Conservation (phyloP, 1,139 yeast genomes). For the Sugiyamaella paludigena region DNA sequence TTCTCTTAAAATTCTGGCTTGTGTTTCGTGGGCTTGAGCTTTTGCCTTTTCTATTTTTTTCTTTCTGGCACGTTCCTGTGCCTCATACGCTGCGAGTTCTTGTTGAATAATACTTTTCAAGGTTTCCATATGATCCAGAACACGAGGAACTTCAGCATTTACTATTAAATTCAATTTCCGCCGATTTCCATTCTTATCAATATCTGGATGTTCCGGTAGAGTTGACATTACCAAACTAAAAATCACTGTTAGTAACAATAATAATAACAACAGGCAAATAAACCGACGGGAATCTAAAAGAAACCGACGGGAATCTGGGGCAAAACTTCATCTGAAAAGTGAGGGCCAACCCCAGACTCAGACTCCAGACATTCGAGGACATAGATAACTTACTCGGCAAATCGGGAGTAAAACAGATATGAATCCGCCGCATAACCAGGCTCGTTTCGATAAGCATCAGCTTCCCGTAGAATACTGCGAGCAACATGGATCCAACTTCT, state of each 20-base stretch:
- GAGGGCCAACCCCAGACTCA: too few species aligned
- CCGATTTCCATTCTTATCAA: slow-evolving; percentile 31
- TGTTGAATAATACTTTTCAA: slow-evolving; percentile 38
- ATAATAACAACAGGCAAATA: too few species aligned
- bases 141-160: slow-evolving; percentile 30
- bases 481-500: slow-evolving; percentile 49
- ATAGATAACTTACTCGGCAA: slow-evolving; percentile 39
- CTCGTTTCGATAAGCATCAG: slow-evolving; percentile 44
- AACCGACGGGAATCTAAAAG: too few species aligned
- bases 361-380: too few species aligned
- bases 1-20: neutral
- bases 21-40: neutral
- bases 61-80: slow-evolving; percentile 10
- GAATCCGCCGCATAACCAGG: slow-evolving; percentile 44
- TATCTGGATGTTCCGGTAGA: slow-evolving; percentile 46
- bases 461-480: slow-evolving; percentile 43
- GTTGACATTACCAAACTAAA: slow-evolving; percentile 45
- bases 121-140: slow-evolving; percentile 42
- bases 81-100: slow-evolving; percentile 33
- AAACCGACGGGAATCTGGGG: too few species aligned
- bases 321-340: too few species aligned
- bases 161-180: slow-evolving; percentile 28
- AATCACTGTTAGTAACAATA: slow-evolving; percentile 1
- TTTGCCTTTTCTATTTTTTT: slow-evolving; percentile 20
- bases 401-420: slow-evolving; percentile 48